phyloP scores from a whole-genome alignment of 169 alveolate species.

The Plasmodium vinckei region DNA sequence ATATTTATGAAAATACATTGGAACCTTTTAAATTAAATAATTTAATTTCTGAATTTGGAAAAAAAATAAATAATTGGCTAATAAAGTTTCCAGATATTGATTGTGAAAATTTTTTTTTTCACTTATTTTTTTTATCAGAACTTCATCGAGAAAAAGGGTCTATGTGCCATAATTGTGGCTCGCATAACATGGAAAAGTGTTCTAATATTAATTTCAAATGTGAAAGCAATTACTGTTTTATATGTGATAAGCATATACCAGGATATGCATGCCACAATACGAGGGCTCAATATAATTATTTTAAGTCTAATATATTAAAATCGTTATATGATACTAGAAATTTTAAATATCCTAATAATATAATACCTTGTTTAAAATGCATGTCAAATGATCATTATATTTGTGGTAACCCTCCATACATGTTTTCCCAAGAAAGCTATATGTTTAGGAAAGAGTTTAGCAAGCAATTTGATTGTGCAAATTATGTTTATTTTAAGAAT shows the following conservation, averaged over 20 bases:
- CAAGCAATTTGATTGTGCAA: slow-evolving; percentile 3
- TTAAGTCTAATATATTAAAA: slow-evolving; percentile 1
- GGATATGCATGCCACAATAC: slow-evolving; percentile 43
- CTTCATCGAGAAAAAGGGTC: slow-evolving; percentile 33
- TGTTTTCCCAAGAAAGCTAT: slow-evolving; percentile 18
- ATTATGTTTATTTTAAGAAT: slow-evolving; percentile 33
- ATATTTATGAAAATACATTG: not conserved
- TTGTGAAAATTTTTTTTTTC: slow-evolving; percentile 69
- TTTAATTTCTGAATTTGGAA: slow-evolving; percentile 29
- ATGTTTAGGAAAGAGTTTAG: slow-evolving; percentile 24
- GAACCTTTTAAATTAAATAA: slow-evolving; percentile 3
- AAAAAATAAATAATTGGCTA: slow-evolving; percentile 58
- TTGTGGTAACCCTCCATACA: slow-evolving; percentile 71
- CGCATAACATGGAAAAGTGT: slow-evolving; percentile 39
- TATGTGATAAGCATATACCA: slow-evolving; percentile 24
- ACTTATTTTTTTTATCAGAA: slow-evolving; percentile 55
- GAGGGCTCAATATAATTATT: slow-evolving; percentile 21
- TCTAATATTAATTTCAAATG: not conserved
- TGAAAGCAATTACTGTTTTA: slow-evolving; percentile 34
- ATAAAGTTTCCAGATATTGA: slow-evolving; percentile 51
- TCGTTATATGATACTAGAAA: slow-evolving; percentile 1
- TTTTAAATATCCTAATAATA: slow-evolving; percentile 13
- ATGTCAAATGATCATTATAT: slow-evolving; percentile 28
- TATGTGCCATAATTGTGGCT: slow-evolving; percentile 62
- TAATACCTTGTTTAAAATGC: slow-evolving; percentile 50